Percentiles rank a stretch among this genome's conserved stretches.
phyloP scores from a whole-genome alignment of 129 eudicot genomes.

The Chrysanthemum lavandulifolium region DNA sequence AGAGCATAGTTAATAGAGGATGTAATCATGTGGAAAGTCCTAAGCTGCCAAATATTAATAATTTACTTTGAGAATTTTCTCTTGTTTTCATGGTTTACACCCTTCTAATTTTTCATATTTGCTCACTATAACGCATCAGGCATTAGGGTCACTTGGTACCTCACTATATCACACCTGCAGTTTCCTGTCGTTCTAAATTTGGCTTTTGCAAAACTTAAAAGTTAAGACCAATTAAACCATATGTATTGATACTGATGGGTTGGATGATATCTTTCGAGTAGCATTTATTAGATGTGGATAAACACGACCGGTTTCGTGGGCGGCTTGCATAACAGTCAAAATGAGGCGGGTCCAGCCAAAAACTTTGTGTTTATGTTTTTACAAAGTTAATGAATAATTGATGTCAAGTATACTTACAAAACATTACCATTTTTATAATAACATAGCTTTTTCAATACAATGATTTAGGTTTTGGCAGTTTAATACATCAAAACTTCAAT shows the following conservation, averaged over 20 bases:
- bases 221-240: not conserved
- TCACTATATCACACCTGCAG: not conserved
- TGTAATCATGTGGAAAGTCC: not conserved
- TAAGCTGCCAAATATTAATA: not conserved
- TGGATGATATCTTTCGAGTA: not conserved
- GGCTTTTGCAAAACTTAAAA: not conserved
- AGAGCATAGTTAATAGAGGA: conserved; percentile 2
- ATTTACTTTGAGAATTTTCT: not conserved
- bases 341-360: not conserved
- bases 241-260: not conserved
- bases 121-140: not conserved
- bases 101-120: not conserved
- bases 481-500: not conserved
- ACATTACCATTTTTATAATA: not conserved
- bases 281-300: conserved; percentile 1
- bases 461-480: not conserved
- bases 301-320: not conserved
- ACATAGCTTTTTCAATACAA: not conserved
- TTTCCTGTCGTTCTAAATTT: conserved; percentile 8
- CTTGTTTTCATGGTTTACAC: not conserved
- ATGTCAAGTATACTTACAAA: too few relatives aligned
- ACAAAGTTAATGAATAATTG: too few relatives aligned
- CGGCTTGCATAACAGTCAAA: not conserved
- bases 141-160: conserved; percentile 14
- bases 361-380: too few relatives aligned